Conservation (phyloP, 2,329 filamentous ascomycete genomes). For the Pseudogymnoascus sp. region DNA sequence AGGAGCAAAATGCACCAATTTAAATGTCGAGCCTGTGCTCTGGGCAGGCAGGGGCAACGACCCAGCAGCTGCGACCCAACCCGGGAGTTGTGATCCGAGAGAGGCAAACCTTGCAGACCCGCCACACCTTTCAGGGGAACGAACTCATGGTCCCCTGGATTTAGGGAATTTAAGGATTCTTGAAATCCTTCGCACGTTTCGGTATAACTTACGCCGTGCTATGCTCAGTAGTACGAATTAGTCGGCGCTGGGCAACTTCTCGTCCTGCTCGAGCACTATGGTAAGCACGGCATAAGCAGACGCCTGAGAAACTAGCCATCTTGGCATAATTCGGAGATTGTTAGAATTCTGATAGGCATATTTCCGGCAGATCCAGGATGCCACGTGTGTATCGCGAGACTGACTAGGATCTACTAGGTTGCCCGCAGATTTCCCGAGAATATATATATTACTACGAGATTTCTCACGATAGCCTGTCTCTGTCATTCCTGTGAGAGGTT, state of each 20-base stretch:
- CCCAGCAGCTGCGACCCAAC: not conserved
- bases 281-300: not conserved
- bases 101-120: not conserved
- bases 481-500: not conserved
- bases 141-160: not conserved
- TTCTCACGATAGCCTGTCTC: not conserved
- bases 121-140: not conserved
- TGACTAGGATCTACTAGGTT: not conserved
- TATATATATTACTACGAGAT: not conserved
- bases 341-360: not conserved
- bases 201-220: not conserved
- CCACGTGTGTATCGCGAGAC: not conserved
- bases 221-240: not conserved
- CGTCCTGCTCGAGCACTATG: not conserved
- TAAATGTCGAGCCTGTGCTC: not conserved
- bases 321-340: conserved; percentile 3
- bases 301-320: not conserved
- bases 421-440: not conserved
- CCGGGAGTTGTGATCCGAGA: not conserved
- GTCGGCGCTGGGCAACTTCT: not conserved
- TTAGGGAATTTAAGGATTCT: not conserved
- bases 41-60: not conserved
- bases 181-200: not conserved
- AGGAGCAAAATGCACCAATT: not conserved
- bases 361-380: not conserved